Percentiles rank a stretch among this genome's conserved stretches.
phyloP scores from a whole-genome alignment of 306 rosid species.

The Rosa multiflora region DNA sequence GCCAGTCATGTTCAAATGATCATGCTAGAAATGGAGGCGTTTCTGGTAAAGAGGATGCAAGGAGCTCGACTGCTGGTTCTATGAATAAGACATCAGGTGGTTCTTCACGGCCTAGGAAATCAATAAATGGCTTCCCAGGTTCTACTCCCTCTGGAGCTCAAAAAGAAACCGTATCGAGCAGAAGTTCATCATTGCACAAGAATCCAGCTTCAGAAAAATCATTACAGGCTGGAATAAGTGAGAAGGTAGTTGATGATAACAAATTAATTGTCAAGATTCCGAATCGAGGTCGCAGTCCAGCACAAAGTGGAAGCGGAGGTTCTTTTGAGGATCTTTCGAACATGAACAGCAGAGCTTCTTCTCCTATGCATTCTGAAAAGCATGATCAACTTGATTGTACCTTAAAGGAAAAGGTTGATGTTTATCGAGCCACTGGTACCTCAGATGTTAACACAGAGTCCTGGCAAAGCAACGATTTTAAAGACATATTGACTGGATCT shows the following conservation, averaged over 20 bases:
- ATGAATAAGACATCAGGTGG: slow-evolving; percentile 45
- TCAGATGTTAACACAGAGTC: slow-evolving; percentile 50
- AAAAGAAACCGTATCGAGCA: slow-evolving; percentile 50
- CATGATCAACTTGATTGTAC: slow-evolving; percentile 54
- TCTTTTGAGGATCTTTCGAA: slow-evolving; percentile 58
- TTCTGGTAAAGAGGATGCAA: slow-evolving; percentile 68
- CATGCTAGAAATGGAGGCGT: slow-evolving; percentile 59
- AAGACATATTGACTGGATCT: slow-evolving; percentile 37
- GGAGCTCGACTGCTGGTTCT: slow-evolving; percentile 80
- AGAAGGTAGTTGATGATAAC: slow-evolving; percentile 34
- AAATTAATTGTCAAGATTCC: slow-evolving; percentile 66
- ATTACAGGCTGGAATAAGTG: slow-evolving; percentile 43
- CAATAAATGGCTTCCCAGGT: slow-evolving; percentile 66
- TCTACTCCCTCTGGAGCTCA: slow-evolving; percentile 47
- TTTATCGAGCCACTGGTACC: slow-evolving; percentile 33
- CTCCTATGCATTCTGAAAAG: slow-evolving; percentile 61
- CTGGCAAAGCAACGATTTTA: slow-evolving; percentile 48
- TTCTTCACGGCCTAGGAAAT: slow-evolving; percentile 62
- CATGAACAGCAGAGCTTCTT: slow-evolving; percentile 49
- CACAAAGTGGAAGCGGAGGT: slow-evolving; percentile 54
- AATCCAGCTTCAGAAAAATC: slow-evolving; percentile 49
- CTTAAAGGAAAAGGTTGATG: slow-evolving; percentile 52
- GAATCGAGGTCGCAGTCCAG: slow-evolving; percentile 69
- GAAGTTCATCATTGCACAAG: slow-evolving; percentile 29
- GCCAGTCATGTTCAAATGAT: slow-evolving; percentile 82